Evolutionary conservation across 2,329 filamentous ascomycete species (phyloP), one percentile per base, ranked within the genome.

Genomic region (Talaromyces sp.): DNA sequence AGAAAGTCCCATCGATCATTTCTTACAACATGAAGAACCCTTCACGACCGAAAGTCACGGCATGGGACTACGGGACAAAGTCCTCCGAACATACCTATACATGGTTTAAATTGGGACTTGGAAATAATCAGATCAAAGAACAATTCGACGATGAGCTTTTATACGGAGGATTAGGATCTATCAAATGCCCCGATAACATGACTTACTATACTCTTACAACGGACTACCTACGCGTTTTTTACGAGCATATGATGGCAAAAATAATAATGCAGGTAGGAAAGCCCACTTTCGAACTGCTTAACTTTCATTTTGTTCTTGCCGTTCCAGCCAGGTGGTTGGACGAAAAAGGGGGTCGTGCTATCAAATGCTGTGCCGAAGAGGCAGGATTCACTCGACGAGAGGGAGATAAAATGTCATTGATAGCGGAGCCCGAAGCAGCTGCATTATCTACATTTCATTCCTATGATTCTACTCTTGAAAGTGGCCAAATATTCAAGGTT

Each of bases 281-380:
- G 2, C 41, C 7, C 3, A 54, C 63, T 3, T 65, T 54, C 6
- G 37, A 45, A 2, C 2, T 31, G 35, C 22, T 61, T 25, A n/a
- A 25, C 15, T 47, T 61, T 13, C 58, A 54, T 31, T 65, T 65
- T 39, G 37, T 61, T n/a, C 37, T 65, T 3, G 63, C 63, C 5
- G 58, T 50, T 3, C 63, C 63, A 3, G 63, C 63, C 9, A 58
- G 63, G 13, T 65, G 63, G 63, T 31, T 49, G 13, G 47, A 61
- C 11, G 10, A 11, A 3, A 49, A 19, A 1, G 9, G 13, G 9
- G 27, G 27, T 31, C 35, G 35, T 9, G 37, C 3, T 13, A 45
- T 8, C 11, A 5, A 4, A 65, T 65, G 9, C n/a, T 61, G 58
- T 50, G 64, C 64, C 1, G 19, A 43, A 25, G 17, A 22, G 2